Evolutionary conservation across 2,329 filamentous ascomycete species (phyloP), one percentile per base, ranked within the genome.

Genomic region (Phialophora verrucosa): DNA sequence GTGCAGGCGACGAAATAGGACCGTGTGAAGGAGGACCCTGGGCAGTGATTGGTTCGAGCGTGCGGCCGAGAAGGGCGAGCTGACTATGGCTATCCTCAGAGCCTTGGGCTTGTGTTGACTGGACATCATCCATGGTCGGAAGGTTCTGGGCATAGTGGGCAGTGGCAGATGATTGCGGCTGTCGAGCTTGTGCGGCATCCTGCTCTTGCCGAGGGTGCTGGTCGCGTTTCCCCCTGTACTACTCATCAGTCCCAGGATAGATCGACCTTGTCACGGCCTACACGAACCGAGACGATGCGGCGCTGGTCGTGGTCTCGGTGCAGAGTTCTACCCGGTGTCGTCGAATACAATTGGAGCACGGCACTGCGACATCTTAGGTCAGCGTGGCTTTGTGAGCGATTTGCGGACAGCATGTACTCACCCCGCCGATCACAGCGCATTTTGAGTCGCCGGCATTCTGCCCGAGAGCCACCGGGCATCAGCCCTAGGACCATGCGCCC

Each of bases 391-490:
- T 29, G 27, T 4, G 27, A 7, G 7, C 27, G 27, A 29, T 29
- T 7, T 5, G 4, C 27, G 27, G 4, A 29, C 7, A 3, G 27
- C 27, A 29, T 29, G 10, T 49, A 14, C 54, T 59, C 17, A 64
- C 62, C 62, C 42, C 32, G 62, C 23, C 62, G 25, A 27, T 65
- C 51, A 42, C 62, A 65, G 11, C 47, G 44, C 62, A 65, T 65
- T 57, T 65, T 65, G 44, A 65, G 56, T 55, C 62, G 25, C 12
- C 62, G 62, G 55, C 62, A 65, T 65, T 65, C 62, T 65, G 49
- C 25, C n/a, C 3, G 2, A 5, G 44, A 58, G 58, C 3, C 17
- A 59, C 49, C 32, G 32, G 32, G 17, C 12, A 47, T 61, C 58
- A 61, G 47, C 25, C 17, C 10, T 51, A 1, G 50, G 38, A 35